Conservation (phyloP, 2,329 filamentous ascomycete species). For the Plenodomus biglobosus region DNA sequence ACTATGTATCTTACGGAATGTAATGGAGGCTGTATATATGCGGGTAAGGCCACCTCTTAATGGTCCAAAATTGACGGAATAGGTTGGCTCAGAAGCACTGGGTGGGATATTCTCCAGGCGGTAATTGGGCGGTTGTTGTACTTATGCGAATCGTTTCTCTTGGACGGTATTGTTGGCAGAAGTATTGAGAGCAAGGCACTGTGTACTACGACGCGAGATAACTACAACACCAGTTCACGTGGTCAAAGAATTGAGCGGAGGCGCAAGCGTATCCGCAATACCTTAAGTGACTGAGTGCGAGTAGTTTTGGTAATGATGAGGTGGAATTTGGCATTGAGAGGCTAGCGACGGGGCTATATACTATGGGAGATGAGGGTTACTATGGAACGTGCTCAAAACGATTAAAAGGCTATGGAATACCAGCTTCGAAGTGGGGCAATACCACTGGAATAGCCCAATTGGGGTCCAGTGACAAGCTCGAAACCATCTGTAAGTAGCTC, state of each 20-base stretch:
- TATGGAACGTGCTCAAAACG: constrained; percentile 47
- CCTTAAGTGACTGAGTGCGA: constrained; percentile 50
- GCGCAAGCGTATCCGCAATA: constrained; percentile 57
- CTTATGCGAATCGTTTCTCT: constrained; percentile 50
- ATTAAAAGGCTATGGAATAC: too few species aligned
- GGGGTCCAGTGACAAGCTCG: too few species aligned
- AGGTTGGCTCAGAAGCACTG: constrained; percentile 30
- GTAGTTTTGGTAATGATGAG: constrained; percentile 41
- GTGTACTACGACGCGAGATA: constrained; percentile 57
- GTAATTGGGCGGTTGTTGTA: constrained; percentile 37
- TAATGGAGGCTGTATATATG: constrained; percentile 22
- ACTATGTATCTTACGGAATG: constrained; percentile 38
- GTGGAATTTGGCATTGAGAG: constrained; percentile 44
- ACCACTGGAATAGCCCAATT: too few species aligned
- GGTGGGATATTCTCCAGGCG: constrained; percentile 16
- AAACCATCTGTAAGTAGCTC: too few species aligned
- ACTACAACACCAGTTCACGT: constrained; percentile 55
- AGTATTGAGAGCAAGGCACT: constrained; percentile 48
- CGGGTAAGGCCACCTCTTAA: constrained; percentile 18
- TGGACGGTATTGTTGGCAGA: constrained; percentile 49
- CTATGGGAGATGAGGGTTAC: constrained; percentile 42
- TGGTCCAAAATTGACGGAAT: constrained; percentile 40
- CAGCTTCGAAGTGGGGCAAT: too few species aligned
- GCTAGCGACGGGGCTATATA: constrained; percentile 52
- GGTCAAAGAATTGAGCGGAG: constrained; percentile 47